Evolutionary conservation across 768 basidiomycete species (phyloP).

Genomic region (Asterophora lycoperdoides): DNA sequence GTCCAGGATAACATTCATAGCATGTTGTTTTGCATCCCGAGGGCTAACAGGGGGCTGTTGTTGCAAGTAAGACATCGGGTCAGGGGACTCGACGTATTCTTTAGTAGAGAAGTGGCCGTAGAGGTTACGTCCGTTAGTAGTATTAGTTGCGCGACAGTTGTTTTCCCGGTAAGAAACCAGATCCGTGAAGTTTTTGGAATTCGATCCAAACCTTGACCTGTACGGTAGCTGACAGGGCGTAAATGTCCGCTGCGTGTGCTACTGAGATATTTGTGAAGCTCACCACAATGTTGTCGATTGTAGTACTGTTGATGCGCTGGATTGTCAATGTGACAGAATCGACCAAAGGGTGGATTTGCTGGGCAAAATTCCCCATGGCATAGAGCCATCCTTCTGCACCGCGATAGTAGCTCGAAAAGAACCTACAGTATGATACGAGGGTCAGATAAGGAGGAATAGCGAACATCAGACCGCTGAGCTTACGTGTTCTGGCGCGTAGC

Average conservation of each 20-base stretch:
- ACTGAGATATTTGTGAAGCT: constrained; percentile 11
- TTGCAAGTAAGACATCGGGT: constrained; percentile 34
- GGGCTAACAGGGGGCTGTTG: constrained; percentile 34
- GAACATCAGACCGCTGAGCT: constrained; percentile 4
- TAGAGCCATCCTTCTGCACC: constrained; percentile 37
- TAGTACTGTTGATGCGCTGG: constrained; percentile 35
- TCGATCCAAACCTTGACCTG: constrained; percentile 48
- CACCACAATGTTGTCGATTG: constrained; percentile 42
- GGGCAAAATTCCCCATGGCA: constrained; percentile 52
- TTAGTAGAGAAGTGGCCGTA: constrained; percentile 19
- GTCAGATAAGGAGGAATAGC: background rate
- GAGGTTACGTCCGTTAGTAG: constrained; percentile 45
- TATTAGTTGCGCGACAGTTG: constrained; percentile 46
- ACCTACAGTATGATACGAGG: constrained; percentile 23
- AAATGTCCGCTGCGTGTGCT: background rate
- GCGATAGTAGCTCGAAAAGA: constrained; percentile 43
- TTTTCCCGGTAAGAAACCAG: constrained; percentile 43
- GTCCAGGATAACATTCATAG: constrained; percentile 49
- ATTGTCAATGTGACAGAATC: constrained; percentile 50
- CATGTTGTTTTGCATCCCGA: constrained; percentile 31
- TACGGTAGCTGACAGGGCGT: constrained; percentile 46
- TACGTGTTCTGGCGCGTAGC: constrained; percentile 49
- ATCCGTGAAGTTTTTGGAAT: constrained; percentile 47
- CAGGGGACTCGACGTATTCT: constrained; percentile 10
- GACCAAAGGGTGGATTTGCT: constrained; percentile 45